Percentiles rank a stretch among this genome's conserved stretches.
Evolutionary conservation across 441 rosid genomes (phyloP).

Genomic region (Metrosideros polymorpha): DNA sequence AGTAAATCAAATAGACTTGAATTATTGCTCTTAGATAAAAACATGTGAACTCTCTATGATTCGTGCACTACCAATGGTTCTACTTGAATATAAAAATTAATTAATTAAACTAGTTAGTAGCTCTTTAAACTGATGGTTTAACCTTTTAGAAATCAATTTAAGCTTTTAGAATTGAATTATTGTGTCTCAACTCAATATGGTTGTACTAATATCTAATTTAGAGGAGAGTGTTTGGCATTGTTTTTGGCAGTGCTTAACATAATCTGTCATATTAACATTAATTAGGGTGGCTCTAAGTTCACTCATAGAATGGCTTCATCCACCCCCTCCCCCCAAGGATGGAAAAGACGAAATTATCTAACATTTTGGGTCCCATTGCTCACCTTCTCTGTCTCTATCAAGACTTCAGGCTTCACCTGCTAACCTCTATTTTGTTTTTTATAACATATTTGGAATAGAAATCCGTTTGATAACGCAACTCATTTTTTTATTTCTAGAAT

Average conservation of each 20-base stretch:
- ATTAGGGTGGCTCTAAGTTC: no score
- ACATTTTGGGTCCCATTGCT: no score
- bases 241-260: not conserved
- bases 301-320: no score
- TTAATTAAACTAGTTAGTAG: not conserved
- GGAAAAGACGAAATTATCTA: no score
- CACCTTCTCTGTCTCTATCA: no score
- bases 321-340: no score
- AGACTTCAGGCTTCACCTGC: no score
- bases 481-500: no score
- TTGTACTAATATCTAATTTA: not conserved
- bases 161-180: not conserved
- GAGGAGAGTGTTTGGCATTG: not conserved
- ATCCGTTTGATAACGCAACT: no score
- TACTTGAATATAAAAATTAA: not conserved
- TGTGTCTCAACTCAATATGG: not conserved
- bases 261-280: not conserved
- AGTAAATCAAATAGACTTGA: not conserved
- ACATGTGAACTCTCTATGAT: not conserved
- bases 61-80: not conserved
- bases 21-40: not conserved
- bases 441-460: no score
- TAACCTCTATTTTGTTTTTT: no score
- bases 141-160: no score
- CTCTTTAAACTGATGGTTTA: not conserved